Base-by-base conservation (phyloP, 768 basidiomycete species). In the Phylloporus arenicola region DNA sequence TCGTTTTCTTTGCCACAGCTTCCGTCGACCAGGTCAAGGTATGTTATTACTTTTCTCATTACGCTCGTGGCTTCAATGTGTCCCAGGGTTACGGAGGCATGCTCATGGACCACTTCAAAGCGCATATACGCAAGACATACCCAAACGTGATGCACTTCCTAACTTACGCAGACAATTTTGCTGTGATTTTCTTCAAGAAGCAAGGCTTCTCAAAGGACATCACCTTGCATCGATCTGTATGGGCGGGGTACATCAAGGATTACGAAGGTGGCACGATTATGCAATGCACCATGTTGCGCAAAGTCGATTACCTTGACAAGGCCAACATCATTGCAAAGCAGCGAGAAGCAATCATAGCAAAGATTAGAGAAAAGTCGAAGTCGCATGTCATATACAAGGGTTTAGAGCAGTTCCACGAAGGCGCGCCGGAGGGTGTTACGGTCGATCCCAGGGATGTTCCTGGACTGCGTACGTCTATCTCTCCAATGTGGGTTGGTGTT, bases 161-260 rank as follows among this genome's bases (percentile, higher is more conserved):
- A 30, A 97, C 96, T 4, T 99, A 98, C 63, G 96, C 96, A 42
- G 96, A 99, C 70, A 98, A 98, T 68, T 99, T 92, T 64, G 96
- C 96, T 16, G 93, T 98, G 34, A 95, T 96, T 3, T 99, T 97
- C 70, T 98, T 99, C 76, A 92, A 92, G 67, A 99, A 98, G 66
- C 96, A 98, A 73, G 96, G 96, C 0, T 99, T 99, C 69, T 89
- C 92, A 6, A 98, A 98, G 67, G 94, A 98, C 50, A 95, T 99
- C 54, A 86, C 88, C 1, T 78, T 96, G n/a, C 86, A 86, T 53
- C 80, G 94, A 39, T 82, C 88, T 2, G 76, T 86, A 8, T 99
- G 96, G 96, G 94, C 95, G 0, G 96, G 94, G 11, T 98, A 99
- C 68, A 98, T 99, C 82, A 99, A 98, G 68, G 96, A 99, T 67